phyloP scores from a whole-genome alignment of 129 eudicot genomes.

The Flaveria trinervia region DNA sequence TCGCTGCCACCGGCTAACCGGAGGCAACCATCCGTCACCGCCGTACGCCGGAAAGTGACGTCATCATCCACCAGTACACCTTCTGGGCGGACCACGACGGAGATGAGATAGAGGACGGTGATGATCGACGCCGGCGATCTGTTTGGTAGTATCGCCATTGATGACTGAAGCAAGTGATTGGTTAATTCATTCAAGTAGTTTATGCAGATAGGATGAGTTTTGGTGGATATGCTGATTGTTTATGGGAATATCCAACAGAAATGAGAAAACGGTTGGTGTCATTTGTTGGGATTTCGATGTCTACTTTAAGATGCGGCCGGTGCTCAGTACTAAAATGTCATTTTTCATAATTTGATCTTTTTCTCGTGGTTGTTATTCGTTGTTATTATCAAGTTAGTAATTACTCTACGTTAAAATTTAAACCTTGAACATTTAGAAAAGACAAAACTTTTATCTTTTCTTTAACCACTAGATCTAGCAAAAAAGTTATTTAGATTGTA shows the following conservation, averaged over 20 bases:
- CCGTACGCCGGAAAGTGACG: slow-evolving; percentile 23
- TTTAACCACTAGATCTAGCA: too few species aligned
- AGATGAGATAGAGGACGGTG: slow-evolving; percentile 15
- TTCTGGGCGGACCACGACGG: slow-evolving; percentile 21
- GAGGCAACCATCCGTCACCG: slow-evolving; percentile 31
- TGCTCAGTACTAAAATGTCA: not conserved
- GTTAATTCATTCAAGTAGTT: not conserved
- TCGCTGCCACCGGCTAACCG: slow-evolving; percentile 32
- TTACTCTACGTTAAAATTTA: too few species aligned
- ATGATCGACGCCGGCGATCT: not conserved
- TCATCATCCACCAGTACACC: slow-evolving; percentile 10
- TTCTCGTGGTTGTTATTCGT: too few species aligned
- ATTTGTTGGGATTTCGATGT: slow-evolving; percentile 27
- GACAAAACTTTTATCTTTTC: too few species aligned
- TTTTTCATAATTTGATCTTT: slow-evolving; percentile 2
- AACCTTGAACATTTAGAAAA: too few species aligned
- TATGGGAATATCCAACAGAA: slow-evolving; percentile 32
- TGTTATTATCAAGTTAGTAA: too few species aligned
- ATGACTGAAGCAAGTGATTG: slow-evolving; percentile 17
- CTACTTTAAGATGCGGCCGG: not conserved
- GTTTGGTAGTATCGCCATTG: slow-evolving; percentile 21
- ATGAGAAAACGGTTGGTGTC: not conserved
- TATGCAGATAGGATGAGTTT: not conserved
- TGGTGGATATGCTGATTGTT: slow-evolving; percentile 27
- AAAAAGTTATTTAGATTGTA: too few species aligned